Evolutionary conservation across 1,284 basidiomycete genomes (phyloP).

Genomic region (Trichosporon coremiiforme): DNA sequence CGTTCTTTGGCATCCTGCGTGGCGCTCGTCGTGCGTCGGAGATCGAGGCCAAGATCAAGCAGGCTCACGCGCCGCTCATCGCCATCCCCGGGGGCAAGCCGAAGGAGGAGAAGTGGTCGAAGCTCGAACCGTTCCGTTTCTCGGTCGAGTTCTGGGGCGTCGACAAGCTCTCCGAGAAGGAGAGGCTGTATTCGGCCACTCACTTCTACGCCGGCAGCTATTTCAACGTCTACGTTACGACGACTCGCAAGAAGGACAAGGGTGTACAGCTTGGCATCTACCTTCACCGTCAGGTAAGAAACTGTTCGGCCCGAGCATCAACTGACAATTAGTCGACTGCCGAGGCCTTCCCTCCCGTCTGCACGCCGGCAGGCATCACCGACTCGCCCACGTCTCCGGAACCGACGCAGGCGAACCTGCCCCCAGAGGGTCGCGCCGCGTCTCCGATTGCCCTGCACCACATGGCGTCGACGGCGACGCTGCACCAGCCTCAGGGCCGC

Average conservation of each 20-base stretch:
- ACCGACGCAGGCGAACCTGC: not conserved
- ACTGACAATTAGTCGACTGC: constrained; percentile 57
- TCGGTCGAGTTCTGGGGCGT: constrained; percentile 89
- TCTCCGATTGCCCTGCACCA: constrained; percentile 10
- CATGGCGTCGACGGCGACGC: constrained; percentile 14
- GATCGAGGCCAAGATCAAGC: constrained; percentile 40
- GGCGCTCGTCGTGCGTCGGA: constrained; percentile 42
- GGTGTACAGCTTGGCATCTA: constrained; percentile 83
- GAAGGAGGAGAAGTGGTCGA: constrained; percentile 48
- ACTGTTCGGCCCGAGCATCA: not conserved
- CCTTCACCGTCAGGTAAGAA: constrained; percentile 69
- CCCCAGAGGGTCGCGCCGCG: constrained; percentile 9
- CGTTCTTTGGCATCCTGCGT: constrained; percentile 56
- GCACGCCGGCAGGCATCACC: constrained; percentile 16
- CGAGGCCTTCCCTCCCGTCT: constrained; percentile 52
- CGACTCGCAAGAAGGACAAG: constrained; percentile 69
- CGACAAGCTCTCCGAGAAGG: constrained; percentile 78
- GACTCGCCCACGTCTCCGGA: not conserved
- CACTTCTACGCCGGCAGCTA: constrained; percentile 58
- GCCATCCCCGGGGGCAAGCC: constrained; percentile 27
- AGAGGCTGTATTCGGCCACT: constrained; percentile 61
- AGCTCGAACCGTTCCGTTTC: constrained; percentile 67
- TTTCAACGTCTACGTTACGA: constrained; percentile 67
- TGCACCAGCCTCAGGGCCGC: constrained; percentile 8
- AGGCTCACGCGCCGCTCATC: constrained; percentile 30